Percentiles rank a stretch among this genome's conserved stretches.
phyloP scores from a whole-genome alignment of 306 rosid genomes.

The Sindora glabra region DNA sequence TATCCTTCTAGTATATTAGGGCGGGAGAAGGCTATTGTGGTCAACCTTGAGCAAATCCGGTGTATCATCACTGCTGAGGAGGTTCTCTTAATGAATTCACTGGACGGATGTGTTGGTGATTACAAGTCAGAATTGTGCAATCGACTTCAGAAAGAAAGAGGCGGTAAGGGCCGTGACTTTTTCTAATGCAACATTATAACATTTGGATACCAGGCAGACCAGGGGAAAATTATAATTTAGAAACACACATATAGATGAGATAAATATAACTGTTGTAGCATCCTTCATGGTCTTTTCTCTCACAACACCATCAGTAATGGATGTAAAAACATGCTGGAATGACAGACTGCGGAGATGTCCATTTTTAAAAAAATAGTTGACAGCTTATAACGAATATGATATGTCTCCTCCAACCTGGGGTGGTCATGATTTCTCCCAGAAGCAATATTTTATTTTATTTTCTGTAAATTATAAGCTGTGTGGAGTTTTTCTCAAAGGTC shows the following conservation, averaged over 20 bases:
- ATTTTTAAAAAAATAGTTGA: background rate
- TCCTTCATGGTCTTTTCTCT: background rate
- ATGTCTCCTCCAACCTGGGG: background rate
- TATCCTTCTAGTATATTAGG: conserved; percentile 83
- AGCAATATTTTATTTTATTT: background rate
- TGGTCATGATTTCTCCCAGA: background rate
- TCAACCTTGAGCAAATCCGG: conserved; percentile 89
- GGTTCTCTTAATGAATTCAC: conserved; percentile 82
- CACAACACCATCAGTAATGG: background rate
- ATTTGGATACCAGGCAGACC: background rate
- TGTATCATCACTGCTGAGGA: conserved; percentile 91
- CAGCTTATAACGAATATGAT: conserved; percentile 1
- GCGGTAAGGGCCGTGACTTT: conserved; percentile 37
- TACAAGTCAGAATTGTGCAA: conserved; percentile 66
- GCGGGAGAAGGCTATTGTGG: conserved; percentile 89
- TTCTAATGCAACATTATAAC: conserved; percentile 11
- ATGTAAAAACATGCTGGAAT: background rate
- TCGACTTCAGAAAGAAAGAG: conserved; percentile 63
- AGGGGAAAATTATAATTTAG: background rate
- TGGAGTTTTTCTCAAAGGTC: background rate
- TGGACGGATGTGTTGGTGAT: conserved; percentile 75
- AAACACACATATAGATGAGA: background rate
- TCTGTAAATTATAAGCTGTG: background rate
- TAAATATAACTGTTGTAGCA: background rate
- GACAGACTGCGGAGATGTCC: conserved; percentile 1